Conservation (phyloP, 2,329 filamentous ascomycete genomes). For the Sporothrix protearum region DNA sequence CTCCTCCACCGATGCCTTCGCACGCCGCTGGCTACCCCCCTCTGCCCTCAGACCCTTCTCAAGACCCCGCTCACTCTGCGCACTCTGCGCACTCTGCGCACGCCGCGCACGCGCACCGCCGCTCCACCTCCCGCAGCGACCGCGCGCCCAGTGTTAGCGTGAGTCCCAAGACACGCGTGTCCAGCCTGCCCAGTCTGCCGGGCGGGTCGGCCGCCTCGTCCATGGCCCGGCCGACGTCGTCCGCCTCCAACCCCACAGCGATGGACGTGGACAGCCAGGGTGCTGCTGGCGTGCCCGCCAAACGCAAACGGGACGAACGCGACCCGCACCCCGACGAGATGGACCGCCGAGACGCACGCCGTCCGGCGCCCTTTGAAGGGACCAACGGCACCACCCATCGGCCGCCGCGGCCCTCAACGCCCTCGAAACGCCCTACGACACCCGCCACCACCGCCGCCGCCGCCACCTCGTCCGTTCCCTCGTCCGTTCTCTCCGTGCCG, state of each 20-base stretch:
- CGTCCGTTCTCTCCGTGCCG: background rate
- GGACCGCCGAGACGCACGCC: constrained; percentile 46
- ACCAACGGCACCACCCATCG: constrained; percentile 41
- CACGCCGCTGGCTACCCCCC: background rate
- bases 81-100: too few species aligned
- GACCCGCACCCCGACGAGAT: constrained; percentile 50
- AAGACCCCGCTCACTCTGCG: constrained; percentile 32
- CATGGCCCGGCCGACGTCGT: constrained; percentile 18
- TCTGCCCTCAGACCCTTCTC: constrained; percentile 35
- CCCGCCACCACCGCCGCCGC: too few species aligned
- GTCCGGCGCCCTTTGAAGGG: constrained; percentile 46
- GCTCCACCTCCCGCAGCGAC: constrained; percentile 56
- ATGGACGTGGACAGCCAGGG: constrained; percentile 33
- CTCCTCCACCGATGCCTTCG: background rate
- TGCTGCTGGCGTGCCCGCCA: constrained; percentile 39
- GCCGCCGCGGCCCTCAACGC: constrained; percentile 8
- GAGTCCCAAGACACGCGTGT: constrained; percentile 69
- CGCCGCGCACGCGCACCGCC: too few species aligned
- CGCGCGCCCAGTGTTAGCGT: constrained; percentile 70
- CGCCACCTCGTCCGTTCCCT: too few species aligned
- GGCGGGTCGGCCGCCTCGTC: background rate
- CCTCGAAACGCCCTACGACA: background rate
- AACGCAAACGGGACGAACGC: constrained; percentile 49
- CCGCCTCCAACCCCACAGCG: constrained; percentile 17
- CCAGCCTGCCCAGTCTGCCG: constrained; percentile 16